phyloP scores from a whole-genome alignment of 1,284 basidiomycete genomes.

The Pascua guehoae region DNA sequence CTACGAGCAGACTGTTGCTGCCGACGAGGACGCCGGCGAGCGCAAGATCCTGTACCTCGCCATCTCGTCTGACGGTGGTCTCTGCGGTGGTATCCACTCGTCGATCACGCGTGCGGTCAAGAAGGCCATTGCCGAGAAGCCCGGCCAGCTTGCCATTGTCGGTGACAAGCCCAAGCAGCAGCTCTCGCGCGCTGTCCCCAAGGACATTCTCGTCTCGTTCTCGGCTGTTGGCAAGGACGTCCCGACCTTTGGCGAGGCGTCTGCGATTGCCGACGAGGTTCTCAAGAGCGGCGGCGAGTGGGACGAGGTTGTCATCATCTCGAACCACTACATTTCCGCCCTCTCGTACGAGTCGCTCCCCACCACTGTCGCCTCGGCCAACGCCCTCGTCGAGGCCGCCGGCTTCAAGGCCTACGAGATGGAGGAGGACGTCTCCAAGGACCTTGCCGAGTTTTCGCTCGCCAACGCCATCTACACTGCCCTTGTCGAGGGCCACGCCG shows the following conservation, averaged over 20 bases:
- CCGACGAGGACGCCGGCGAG: slow-evolving; percentile 36
- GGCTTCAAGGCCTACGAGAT: slow-evolving; percentile 90
- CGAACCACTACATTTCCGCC: slow-evolving; percentile 94
- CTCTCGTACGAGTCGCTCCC: slow-evolving; percentile 82
- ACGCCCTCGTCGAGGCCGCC: slow-evolving; percentile 71
- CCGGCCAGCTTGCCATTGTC: slow-evolving; percentile 74
- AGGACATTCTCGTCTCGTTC: slow-evolving; percentile 81
- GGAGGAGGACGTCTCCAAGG: slow-evolving; percentile 91
- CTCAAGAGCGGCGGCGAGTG: slow-evolving; percentile 79
- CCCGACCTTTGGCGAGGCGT: slow-evolving; percentile 94
- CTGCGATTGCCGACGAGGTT: slow-evolving; percentile 89
- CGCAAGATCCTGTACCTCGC: slow-evolving; percentile 83
- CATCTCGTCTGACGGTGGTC: slow-evolving; percentile 96
- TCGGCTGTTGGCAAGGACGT: slow-evolving; percentile 97
- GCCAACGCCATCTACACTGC: slow-evolving; percentile 96
- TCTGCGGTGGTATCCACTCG: slow-evolving; percentile 99
- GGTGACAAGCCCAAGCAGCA: slow-evolving; percentile 98
- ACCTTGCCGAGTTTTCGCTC: slow-evolving; percentile 91
- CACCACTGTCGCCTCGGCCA: slow-evolving; percentile 76
- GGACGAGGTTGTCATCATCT: slow-evolving; percentile 80
- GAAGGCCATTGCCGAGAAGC: slow-evolving; percentile 58
- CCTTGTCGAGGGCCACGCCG: slow-evolving; percentile 92
- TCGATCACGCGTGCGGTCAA: slow-evolving; percentile 88
- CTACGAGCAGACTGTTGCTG: slow-evolving; percentile 61
- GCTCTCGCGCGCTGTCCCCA: slow-evolving; percentile 64